Base-by-base conservation (phyloP, 768 basidiomycete genomes). In the Boletus rubropictus region DNA sequence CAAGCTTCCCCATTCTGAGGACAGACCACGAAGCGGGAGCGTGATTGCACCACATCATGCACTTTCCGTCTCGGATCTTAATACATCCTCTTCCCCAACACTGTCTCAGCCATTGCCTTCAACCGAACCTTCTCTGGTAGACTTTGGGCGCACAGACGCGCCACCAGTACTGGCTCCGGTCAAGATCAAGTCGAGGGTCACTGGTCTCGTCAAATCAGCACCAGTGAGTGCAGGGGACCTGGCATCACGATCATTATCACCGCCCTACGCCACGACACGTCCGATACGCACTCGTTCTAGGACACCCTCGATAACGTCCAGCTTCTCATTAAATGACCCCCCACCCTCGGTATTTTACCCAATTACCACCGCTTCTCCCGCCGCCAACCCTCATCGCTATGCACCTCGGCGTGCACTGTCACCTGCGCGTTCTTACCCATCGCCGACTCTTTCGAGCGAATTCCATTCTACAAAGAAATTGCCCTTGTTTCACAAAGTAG, bases 111-210 rank as follows among this genome's bases (percentile, higher is more conserved):
- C 56, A 43, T 49, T 52, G 0, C 61, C 49, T 36, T 53, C 49
- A 9, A 55, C 34, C 0, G 61, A 61, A 29, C 43, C 32, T 3
- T 46, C 54, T 20, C 28, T 44, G 14, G 15, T 49, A 20, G 54
- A 56, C 43, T 33, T 8, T 10, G 29, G 51, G 7, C 55, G 53
- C n/a, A 41, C 56, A 50, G 44, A 51, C 2, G 42, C 53, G 1
- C 54, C 61, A 2, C 61, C 53, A 7, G 33, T 46, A 7, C 44
- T 53, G 10, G 56, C 60, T 21, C 58, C 62, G n/a, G 42, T 65
- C 51, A 72, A 69, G 57, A 75, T 88, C 51, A 85, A 77, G 63
- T 77, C 85, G 17, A 86, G 79, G 58, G 72, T 86, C 21, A 75
- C 82, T 0, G 63, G 67, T 31, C 51, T 80, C 36, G 76, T 71